Conservation (phyloP, 116 monocot genomes). For the Trichopus zeylanicus region DNA sequence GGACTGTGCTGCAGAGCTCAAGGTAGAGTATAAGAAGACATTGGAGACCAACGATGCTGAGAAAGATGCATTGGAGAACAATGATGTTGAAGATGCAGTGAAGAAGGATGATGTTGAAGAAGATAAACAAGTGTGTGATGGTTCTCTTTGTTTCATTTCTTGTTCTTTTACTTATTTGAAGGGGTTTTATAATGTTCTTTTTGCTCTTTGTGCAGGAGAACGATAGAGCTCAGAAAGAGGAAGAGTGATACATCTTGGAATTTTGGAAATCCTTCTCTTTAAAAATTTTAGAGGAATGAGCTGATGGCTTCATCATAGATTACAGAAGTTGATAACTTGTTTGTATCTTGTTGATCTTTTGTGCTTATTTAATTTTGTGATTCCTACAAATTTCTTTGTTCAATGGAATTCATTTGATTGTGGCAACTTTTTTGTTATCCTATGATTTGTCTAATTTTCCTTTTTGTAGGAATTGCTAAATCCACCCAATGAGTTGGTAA, state of each 20-base stretch:
- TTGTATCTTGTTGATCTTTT: not conserved
- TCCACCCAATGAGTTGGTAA: too few relatives aligned
- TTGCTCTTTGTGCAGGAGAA: not conserved
- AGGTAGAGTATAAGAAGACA: conserved; percentile 45
- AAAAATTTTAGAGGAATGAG: too few relatives aligned
- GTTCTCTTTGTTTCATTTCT: not conserved
- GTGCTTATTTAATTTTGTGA: too few relatives aligned
- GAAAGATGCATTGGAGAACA: conserved; percentile 7
- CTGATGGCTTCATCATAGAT: too few relatives aligned
- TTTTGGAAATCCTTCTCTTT: too few relatives aligned
- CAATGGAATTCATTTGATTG: too few relatives aligned
- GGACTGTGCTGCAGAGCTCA: conserved; percentile 54
- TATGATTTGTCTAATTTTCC: too few relatives aligned
- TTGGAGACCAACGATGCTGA: conserved; percentile 22
- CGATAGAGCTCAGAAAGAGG: not conserved
- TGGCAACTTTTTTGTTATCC: too few relatives aligned
- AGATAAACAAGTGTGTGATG: not conserved
- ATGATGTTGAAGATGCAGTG: conserved; percentile 6
- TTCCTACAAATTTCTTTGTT: too few relatives aligned
- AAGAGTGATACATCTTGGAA: not conserved
- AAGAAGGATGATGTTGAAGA: conserved; percentile 2
- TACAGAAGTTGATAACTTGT: too few relatives aligned
- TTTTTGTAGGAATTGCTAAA: too few relatives aligned
- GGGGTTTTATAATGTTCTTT: not conserved
- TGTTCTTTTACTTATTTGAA: not conserved